Evolutionary conservation across 1,284 basidiomycete species (phyloP), one percentile per base, ranked within the genome.

Genomic region (Ceraceosorus guamensis): DNA sequence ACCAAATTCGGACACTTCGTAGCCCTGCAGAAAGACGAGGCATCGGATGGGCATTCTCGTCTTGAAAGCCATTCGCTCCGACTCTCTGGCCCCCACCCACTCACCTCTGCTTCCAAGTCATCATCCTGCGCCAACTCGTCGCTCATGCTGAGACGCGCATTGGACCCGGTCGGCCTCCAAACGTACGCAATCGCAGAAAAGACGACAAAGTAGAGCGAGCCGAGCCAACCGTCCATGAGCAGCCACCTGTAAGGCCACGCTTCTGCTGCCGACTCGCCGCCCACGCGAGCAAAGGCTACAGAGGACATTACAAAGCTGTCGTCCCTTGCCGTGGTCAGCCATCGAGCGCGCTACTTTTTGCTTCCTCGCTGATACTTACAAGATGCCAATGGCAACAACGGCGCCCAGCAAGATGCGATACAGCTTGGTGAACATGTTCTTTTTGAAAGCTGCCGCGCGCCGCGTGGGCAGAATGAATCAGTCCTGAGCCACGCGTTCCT

Each of bases 241-340:
- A 91, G 90, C 95, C 95, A 99, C 51, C 92, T 84, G 53, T 85
- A 83, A 63, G 83, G 83, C 93, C 93, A 98, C n/a, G 89, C 88
- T 61, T 87, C 86, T 1, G 92, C 88, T 6, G 89, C 87, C 73
- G 93, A 88, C 82, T 95, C 89, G 6, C 88, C 87, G 16, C 89
- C 79, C 51, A 91, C 84, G 60, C 89, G 89, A 0, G 90, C 91
- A 78, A 98, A 91, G 6, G 88, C 86, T 73, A 96, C 80, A 0
- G 89, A 87, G 1, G 91, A 95, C 5, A 96, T 85, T 31, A 93
- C 85, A 75, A 97, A 97, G 81, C 62, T 63, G 50, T n/a, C 5
- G 45, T 11, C 30, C 18, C n/a, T n/a, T 6, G 47, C 31, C 6
- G 32, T 31, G 46, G 24, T 13, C 10, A 18, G 46, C 24, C 47